Evolutionary conservation across 148 eudicot species (phyloP), one percentile per base, ranked within the genome.

Genomic region (Amaranthus cruentus): DNA sequence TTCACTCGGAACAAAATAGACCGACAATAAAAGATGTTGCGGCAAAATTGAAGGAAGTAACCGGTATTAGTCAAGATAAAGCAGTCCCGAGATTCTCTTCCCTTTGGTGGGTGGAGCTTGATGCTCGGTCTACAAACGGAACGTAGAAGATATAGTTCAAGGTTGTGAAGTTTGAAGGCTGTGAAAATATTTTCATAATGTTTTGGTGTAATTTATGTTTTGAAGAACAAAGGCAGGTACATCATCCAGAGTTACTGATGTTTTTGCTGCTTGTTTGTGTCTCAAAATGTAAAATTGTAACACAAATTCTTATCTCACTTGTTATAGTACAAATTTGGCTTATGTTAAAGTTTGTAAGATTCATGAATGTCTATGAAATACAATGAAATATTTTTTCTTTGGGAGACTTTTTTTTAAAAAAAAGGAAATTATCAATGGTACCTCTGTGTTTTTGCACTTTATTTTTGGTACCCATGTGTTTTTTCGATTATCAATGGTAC

Each of bases 91-190:
- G 83, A 76, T 62, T 85, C 50, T 87, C 96, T 11, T 88, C 97
- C 59, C 88, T 90, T 77, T 91, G 97, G 96, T 91, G 93, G 93
- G 87, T 91, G 14, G 96, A 91, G 74, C 90, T 90, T 54, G 97
- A 87, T 78, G 72, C 85, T 48, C 46, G 78, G 21, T 79, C 92
- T 3, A 76, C 78, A 12, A 88, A 86, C 44, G 87, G 79, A 46
- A 79, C 71, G 50, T 86, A 80, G 79, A 21, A 68, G 69, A 64
- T 62, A 55, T 64, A 47, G 55, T 9, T 56, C 62, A 53, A 7
- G 14, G 38, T 28, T 28, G 38, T 28, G 38, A 28, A 28, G 38
- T 28, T 28, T 28, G 38, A 28, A 28, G 38, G 38, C 38, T 28
- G 38, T 28, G 38, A 28, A 28, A 28, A 28, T 28, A 28, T 28